phyloP scores from a whole-genome alignment of 179 eudicot genomes.

The Beta corolliflora region DNA sequence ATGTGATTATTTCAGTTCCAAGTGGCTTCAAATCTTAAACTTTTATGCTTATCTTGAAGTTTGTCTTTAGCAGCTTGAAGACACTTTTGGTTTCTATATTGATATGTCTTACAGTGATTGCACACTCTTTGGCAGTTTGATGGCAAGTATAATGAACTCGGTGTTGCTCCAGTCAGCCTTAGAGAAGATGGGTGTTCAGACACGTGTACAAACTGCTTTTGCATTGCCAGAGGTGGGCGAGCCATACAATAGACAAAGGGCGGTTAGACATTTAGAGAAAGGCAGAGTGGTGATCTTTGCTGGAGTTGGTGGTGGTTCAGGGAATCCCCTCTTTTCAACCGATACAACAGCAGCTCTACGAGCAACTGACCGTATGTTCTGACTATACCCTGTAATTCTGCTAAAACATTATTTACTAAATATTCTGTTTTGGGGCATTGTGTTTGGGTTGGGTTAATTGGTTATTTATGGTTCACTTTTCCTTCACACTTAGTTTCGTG shows the following conservation, averaged over 20 bases:
- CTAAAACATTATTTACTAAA: neutral
- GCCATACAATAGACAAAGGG: slow-evolving; percentile 82
- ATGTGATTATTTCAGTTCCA: neutral
- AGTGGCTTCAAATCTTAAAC: neutral
- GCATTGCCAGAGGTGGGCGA: slow-evolving; percentile 83
- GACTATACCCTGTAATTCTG: slow-evolving; percentile 11
- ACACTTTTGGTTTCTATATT: neutral
- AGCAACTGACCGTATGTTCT: slow-evolving; percentile 83
- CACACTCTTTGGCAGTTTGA: slow-evolving; percentile 62
- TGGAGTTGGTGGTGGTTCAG: slow-evolving; percentile 92
- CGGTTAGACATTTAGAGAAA: slow-evolving; percentile 88
- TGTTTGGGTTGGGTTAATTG: neutral
- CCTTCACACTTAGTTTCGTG: neutral
- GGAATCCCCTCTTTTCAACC: slow-evolving; percentile 88
- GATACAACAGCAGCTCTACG: slow-evolving; percentile 95
- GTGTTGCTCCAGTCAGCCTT: slow-evolving; percentile 87
- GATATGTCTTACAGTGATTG: slow-evolving; percentile 1
- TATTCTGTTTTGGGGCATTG: neutral
- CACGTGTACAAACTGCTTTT: slow-evolving; percentile 87
- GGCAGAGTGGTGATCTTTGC: slow-evolving; percentile 98
- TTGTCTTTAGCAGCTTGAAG: slow-evolving; percentile 2
- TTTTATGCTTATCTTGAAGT: neutral
- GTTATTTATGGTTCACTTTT: neutral
- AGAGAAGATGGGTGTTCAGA: slow-evolving; percentile 83
- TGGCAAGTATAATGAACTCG: slow-evolving; percentile 98